Evolutionary conservation across 164 flowering plant species (phyloP), one percentile per base, ranked within the genome.

Genomic region (Chimonanthus praecox): DNA sequence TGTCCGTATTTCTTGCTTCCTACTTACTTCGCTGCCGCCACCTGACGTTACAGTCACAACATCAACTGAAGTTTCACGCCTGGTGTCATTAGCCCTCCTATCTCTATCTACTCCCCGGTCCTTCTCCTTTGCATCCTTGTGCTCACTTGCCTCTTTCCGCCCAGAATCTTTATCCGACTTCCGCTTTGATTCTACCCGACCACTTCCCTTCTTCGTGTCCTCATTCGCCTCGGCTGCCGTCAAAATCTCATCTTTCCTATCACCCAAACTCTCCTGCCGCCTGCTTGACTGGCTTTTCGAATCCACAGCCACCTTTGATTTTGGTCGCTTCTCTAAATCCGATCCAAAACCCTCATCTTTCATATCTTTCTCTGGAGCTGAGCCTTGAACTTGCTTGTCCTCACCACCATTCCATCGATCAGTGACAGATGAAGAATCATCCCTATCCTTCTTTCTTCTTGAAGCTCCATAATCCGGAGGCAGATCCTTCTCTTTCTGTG

Each of bases 271-370:
- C 72, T 84, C 90, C 44, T 77, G 77, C 69, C 85, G 73, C 67
- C 86, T 67, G 74, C 87, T 82, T 6, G 84, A 77, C 75, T 80
- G 83, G 69, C 84, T 80, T 81, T 83, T 88, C 3, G 80, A 79
- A 66, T 88, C 88, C 68, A 72, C 80, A 43, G 74, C 80, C 46
- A 49, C 73, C 75, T 82, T 66, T 5, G 60, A 69, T 47, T 82
- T 78, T 70, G 60, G 20, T 49, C 74, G 74, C 18, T 75, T 75
- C 66, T 82, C 84, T 6, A 71, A 67, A 76, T 82, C 86, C 51
- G 71, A 51, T 48, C 80, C 58, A 49, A 62, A 69, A 58, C 65
- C 50, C 20, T 80, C 81, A 61, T 67, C 80, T 76, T 74, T 82
- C 72, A 3, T 7, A 49, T 74, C 79, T 67, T 71, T 72, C 3